phyloP scores from a whole-genome alignment of 345 rosid genomes.

The Euphorbia peplus region DNA sequence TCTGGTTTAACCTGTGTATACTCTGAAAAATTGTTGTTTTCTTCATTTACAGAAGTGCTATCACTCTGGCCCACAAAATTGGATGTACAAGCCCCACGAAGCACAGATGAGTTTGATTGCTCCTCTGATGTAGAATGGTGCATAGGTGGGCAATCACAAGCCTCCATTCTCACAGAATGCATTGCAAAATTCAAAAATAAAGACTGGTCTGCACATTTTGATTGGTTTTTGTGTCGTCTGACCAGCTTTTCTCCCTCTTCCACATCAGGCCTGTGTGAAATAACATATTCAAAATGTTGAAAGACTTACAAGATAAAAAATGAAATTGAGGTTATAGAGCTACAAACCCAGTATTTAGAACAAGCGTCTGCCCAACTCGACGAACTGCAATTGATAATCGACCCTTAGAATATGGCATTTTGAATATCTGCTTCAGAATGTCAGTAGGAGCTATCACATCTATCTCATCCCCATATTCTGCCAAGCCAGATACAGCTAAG shows the following conservation, averaged over 20 bases:
- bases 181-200: constrained; percentile 91
- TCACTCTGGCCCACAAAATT: constrained; percentile 43
- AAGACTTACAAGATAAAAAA: constrained; percentile 4
- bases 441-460: constrained; percentile 90
- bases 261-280: constrained; percentile 67
- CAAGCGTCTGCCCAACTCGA: constrained; percentile 88
- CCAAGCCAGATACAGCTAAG: constrained; percentile 93
- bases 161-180: constrained; percentile 98
- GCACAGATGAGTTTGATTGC: constrained; percentile 53
- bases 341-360: constrained; percentile 77
- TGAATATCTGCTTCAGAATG: constrained; percentile 90
- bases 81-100: constrained; percentile 49
- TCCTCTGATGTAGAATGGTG: constrained; percentile 47
- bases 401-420: constrained; percentile 93
- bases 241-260: constrained; percentile 90
- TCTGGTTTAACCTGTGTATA: constrained; percentile 54
- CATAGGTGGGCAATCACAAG: constrained; percentile 89
- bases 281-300: constrained; percentile 12
- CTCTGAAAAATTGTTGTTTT: constrained; percentile 34
- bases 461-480: constrained; percentile 89
- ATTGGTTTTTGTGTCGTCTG: constrained; percentile 67
- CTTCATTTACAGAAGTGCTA: constrained; percentile 39
- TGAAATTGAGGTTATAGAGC: background rate
- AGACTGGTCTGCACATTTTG: constrained; percentile 80
- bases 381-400: constrained; percentile 88